These are phyloP conservation scores for Verticillium klebahnii DNA, from an alignment of 2,329 filamentous ascomycete genomes.

Conservation along the genomic window DNA sequence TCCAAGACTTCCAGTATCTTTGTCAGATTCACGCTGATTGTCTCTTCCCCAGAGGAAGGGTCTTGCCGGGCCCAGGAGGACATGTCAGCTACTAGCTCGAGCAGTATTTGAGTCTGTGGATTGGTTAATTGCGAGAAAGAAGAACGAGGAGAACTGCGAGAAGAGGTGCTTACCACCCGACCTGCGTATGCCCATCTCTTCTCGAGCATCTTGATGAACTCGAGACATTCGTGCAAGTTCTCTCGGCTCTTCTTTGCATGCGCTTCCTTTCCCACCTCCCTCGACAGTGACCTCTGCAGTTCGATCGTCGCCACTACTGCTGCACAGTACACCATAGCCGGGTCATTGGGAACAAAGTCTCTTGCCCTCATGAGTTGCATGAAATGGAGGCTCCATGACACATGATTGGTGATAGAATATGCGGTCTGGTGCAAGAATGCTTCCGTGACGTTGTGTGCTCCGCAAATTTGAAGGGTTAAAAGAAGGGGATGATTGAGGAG, in stretches of 20 bases:
- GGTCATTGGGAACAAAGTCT: constrained; percentile 32
- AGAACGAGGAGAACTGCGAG: neutral
- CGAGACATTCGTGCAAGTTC: neutral
- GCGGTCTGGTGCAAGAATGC: constrained; percentile 23
- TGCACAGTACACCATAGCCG: constrained; percentile 35
- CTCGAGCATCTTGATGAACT: neutral
- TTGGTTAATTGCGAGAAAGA: neutral
- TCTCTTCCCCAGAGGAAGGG: neutral
- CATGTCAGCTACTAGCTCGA: neutral
- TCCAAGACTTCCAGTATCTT: neutral
- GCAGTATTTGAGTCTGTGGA: neutral
- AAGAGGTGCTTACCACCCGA: neutral
- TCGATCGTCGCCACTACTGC: constrained; percentile 50
- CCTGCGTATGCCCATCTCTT: neutral
- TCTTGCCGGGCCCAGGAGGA: neutral
- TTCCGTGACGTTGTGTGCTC: constrained; percentile 46
- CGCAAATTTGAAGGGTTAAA: constrained; percentile 43
- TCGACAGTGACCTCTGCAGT: constrained; percentile 30
- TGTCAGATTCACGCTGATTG: neutral
- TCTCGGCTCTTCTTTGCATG: neutral
- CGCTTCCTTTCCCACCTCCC: neutral
- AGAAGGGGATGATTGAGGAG: constrained; percentile 51
- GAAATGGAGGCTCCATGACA: constrained; percentile 33
- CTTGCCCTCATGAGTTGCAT: constrained; percentile 34
- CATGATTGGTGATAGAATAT: neutral